These are phyloP conservation scores for Inonotus hispidus DNA, from an alignment of 1,284 basidiomycete genomes.

Conservation along the genomic window DNA sequence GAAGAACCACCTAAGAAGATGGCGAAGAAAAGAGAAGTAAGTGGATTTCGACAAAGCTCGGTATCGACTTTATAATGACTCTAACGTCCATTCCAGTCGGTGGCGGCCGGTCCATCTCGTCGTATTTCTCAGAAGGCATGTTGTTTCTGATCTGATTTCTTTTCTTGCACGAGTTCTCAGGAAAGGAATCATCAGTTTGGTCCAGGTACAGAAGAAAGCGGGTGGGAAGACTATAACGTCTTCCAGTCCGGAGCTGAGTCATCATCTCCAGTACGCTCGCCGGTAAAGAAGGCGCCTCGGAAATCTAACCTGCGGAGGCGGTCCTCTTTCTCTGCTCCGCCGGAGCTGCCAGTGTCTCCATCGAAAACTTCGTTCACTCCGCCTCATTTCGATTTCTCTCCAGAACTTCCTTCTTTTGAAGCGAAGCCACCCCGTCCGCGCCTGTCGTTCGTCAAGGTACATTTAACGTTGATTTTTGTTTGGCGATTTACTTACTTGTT, in stretches of 20 bases:
- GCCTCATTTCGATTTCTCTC: slow-evolving; percentile 51
- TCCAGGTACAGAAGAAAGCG: slow-evolving; percentile 50
- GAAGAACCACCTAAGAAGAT: slow-evolving; percentile 9
- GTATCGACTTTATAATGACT: neutral
- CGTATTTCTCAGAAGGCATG: slow-evolving; percentile 14
- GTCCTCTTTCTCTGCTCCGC: slow-evolving; percentile 69
- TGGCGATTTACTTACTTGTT: neutral
- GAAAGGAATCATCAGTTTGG: slow-evolving; percentile 23
- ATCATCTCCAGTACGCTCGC: slow-evolving; percentile 63
- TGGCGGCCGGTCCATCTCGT: slow-evolving; percentile 10
- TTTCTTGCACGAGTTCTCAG: neutral
- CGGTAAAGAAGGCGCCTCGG: slow-evolving; percentile 45
- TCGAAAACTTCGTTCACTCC: slow-evolving; percentile 25
- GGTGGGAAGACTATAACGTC: slow-evolving; percentile 82
- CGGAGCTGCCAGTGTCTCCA: slow-evolving; percentile 41
- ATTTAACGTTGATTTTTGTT: too few relatives aligned
- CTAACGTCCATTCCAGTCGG: neutral
- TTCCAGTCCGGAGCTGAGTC: slow-evolving; percentile 80
- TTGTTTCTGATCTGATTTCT: neutral
- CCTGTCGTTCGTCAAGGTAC: neutral
- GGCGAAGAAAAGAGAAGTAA: slow-evolving; percentile 12
- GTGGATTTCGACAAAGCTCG: neutral
- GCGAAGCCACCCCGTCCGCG: neutral
- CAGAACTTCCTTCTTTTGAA: slow-evolving; percentile 42
- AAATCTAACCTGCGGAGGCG: slow-evolving; percentile 42